Evolutionary conservation across 352 stramenopile genomes (phyloP).

Genomic region (Elongisporangium anandrum): DNA sequence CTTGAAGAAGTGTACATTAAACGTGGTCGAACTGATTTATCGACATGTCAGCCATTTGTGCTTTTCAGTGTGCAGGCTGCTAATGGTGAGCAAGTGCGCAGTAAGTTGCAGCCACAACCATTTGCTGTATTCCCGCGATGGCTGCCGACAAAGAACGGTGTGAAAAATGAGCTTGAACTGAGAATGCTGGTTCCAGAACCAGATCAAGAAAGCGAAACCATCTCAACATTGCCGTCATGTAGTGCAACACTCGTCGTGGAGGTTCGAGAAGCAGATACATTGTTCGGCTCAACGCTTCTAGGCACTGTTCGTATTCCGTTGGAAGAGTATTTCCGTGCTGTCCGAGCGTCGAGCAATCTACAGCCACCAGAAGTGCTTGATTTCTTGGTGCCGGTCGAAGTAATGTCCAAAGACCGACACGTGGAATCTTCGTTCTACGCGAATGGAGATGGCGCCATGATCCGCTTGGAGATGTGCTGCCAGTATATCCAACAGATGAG

Average conservation of each 20-base stretch:
- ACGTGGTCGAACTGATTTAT: conserved; percentile 38
- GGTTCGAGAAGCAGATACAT: conserved; percentile 61
- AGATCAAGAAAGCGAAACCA: conserved; percentile 4
- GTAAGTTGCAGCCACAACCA: conserved; percentile 39
- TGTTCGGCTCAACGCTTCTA: conserved; percentile 70
- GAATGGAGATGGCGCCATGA: conserved; percentile 13
- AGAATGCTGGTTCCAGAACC: conserved; percentile 3
- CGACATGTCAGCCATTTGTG: conserved; percentile 43
- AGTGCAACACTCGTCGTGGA: conserved; percentile 41
- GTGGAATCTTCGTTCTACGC: neutral
- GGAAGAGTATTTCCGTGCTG: conserved; percentile 34
- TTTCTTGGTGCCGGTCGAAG: conserved; percentile 39
- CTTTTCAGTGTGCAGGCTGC: conserved; percentile 35
- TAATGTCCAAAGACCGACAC: conserved; percentile 15
- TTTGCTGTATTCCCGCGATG: conserved; percentile 59
- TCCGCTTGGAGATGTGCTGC: conserved; percentile 52
- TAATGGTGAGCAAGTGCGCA: conserved; percentile 19
- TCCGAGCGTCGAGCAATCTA: conserved; percentile 15
- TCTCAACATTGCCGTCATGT: neutral
- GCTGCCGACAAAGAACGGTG: conserved; percentile 29
- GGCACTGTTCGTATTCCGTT: conserved; percentile 44
- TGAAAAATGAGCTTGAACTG: conserved; percentile 4
- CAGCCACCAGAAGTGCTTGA: conserved; percentile 32
- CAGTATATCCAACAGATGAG: conserved; percentile 6
- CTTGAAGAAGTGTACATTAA: conserved; percentile 51